Evolutionary conservation across 257 asterid species (phyloP).

Genomic region (Scutellaria barbata): DNA sequence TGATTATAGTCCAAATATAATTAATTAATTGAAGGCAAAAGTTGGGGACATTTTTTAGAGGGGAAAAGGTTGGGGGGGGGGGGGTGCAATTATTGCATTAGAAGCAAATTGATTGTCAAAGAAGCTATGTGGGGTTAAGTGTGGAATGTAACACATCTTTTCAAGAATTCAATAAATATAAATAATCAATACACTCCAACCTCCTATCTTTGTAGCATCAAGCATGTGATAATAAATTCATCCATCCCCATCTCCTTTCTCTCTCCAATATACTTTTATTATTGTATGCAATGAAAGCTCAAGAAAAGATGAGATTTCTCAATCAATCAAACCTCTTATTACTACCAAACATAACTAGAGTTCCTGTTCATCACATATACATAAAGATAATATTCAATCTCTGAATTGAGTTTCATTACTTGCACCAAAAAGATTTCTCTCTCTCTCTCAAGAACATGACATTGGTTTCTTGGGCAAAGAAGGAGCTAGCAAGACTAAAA

Average conservation of each 20-base stretch:
- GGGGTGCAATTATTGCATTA: slow-evolving; percentile 5
- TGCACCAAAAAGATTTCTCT: neutral
- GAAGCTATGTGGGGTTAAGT: slow-evolving; percentile 19
- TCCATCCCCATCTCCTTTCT: slow-evolving; percentile 21
- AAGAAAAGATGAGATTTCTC: slow-evolving; percentile 31
- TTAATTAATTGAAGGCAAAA: too few species aligned
- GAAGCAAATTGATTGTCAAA: slow-evolving; percentile 18
- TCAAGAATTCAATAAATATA: neutral
- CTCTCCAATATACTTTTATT: neutral
- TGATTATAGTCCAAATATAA: too few species aligned
- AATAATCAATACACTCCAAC: neutral
- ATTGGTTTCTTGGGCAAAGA: slow-evolving; percentile 46
- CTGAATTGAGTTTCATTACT: neutral
- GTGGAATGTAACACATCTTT: slow-evolving; percentile 34
- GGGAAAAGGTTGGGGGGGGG: neutral
- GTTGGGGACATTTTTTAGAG: too few species aligned
- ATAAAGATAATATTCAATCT: neutral
- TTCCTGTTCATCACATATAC: neutral
- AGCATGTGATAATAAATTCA: slow-evolving; percentile 33
- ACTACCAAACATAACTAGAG: slow-evolving; percentile 12
- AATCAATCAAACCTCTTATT: slow-evolving; percentile 30
- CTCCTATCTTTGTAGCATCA: neutral
- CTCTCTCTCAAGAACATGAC: slow-evolving; percentile 34
- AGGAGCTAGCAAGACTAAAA: slow-evolving; percentile 40
- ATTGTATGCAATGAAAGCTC: too few species aligned